phyloP scores from a whole-genome alignment of 148 eudicot genomes.

The Simmondsia chinensis region DNA sequence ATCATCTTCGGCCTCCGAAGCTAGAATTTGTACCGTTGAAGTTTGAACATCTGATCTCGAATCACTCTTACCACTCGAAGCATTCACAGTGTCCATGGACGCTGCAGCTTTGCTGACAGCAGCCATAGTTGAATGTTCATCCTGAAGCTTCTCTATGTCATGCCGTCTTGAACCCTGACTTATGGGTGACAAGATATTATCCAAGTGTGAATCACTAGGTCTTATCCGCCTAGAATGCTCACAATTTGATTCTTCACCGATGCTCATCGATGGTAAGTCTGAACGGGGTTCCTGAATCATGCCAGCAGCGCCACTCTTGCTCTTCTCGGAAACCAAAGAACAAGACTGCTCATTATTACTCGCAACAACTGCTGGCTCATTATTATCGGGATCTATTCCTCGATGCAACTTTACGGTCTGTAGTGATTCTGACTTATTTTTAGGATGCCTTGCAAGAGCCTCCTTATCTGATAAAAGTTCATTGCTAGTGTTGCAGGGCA shows the following conservation, averaged over 20 bases:
- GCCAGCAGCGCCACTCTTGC: constrained; percentile 15
- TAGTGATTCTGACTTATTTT: constrained; percentile 25
- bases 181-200: constrained; percentile 14
- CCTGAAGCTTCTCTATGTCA: constrained; percentile 26
- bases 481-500: constrained; percentile 28
- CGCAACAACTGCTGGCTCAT: constrained; percentile 20
- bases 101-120: constrained; percentile 15
- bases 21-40: constrained; percentile 22
- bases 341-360: constrained; percentile 16
- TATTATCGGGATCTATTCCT: constrained; percentile 12
- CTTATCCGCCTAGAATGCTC: constrained; percentile 17
- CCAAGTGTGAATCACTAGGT: constrained; percentile 23
- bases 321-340: constrained; percentile 18
- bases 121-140: constrained; percentile 17
- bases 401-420: constrained; percentile 23
- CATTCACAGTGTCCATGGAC: constrained; percentile 12
- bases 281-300: constrained; percentile 23
- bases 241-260: constrained; percentile 17
- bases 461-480: constrained; percentile 27
- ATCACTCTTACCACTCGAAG: constrained; percentile 17
- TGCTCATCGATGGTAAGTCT: constrained; percentile 26
- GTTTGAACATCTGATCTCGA: constrained; percentile 18
- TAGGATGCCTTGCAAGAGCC: constrained; percentile 16
- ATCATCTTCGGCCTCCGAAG: constrained; percentile 38
- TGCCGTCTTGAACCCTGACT: constrained; percentile 15